These are phyloP conservation scores for Nigrospora sphaerica DNA, from an alignment of 2,329 filamentous ascomycete species.

Conservation along the genomic window DNA sequence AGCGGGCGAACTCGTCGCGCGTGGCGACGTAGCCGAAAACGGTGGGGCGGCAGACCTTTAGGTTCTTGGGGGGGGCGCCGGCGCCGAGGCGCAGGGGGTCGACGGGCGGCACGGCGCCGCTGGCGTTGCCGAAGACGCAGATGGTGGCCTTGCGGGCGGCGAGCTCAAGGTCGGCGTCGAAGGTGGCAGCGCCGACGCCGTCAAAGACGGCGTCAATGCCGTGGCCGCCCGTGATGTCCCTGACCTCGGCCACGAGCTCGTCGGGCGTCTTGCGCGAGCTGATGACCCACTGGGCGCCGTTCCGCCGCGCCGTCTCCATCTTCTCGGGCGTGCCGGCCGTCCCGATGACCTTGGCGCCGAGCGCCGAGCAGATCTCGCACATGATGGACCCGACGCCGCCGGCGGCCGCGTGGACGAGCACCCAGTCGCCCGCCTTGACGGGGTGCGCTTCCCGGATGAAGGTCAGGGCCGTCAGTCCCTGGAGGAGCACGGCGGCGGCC, in stretches of 20 bases:
- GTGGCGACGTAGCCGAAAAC: slow-evolving; percentile 65
- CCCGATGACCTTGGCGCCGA: slow-evolving; percentile 73
- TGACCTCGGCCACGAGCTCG: slow-evolving; percentile 50
- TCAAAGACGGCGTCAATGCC: slow-evolving; percentile 79
- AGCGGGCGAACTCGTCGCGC: slow-evolving; percentile 63
- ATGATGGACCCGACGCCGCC: slow-evolving; percentile 74
- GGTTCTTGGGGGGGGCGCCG: slow-evolving; percentile 52
- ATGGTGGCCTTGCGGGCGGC: slow-evolving; percentile 72
- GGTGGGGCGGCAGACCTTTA: slow-evolving; percentile 67
- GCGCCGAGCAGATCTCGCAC: slow-evolving; percentile 62
- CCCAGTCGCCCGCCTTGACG: slow-evolving; percentile 71
- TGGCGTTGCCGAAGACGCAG: slow-evolving; percentile 75
- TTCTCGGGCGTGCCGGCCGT: slow-evolving; percentile 72
- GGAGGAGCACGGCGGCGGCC: slow-evolving; percentile 65
- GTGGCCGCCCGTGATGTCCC: slow-evolving; percentile 62
- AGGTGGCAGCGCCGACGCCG: slow-evolving; percentile 78
- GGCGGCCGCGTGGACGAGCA: slow-evolving; percentile 78
- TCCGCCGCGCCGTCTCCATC: slow-evolving; percentile 57
- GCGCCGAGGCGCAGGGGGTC: slow-evolving; percentile 46
- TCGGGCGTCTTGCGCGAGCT: slow-evolving; percentile 52
- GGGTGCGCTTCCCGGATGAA: slow-evolving; percentile 70
- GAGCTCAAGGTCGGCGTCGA: slow-evolving; percentile 68
- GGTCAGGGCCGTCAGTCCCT: slow-evolving; percentile 77
- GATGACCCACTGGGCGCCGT: slow-evolving; percentile 66
- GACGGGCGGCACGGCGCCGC: slow-evolving; percentile 68